These are phyloP conservation scores for Penicillium frequentans DNA, from an alignment of 2,329 filamentous ascomycete genomes.

Conservation along the genomic window DNA sequence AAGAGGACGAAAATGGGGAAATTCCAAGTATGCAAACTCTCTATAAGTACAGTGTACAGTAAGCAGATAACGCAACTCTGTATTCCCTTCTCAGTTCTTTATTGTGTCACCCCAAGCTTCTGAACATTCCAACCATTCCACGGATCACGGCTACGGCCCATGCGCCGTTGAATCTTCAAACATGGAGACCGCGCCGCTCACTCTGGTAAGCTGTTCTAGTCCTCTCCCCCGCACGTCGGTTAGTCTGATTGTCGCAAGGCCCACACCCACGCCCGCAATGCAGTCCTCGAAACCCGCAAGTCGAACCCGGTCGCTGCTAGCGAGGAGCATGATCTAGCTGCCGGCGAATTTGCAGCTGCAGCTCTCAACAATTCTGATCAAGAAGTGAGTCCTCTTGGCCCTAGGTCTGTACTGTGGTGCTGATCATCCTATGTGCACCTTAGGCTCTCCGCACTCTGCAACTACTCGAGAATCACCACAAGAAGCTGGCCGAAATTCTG, in stretches of 20 bases:
- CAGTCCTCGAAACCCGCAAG: slow-evolving; percentile 68
- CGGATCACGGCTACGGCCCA: not conserved
- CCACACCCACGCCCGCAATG: slow-evolving; percentile 84
- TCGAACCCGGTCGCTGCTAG: slow-evolving; percentile 76
- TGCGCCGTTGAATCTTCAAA: slow-evolving; percentile 2
- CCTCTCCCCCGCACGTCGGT: not conserved
- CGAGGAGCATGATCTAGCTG: slow-evolving; percentile 83
- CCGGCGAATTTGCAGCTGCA: slow-evolving; percentile 82
- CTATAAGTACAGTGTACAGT: not conserved
- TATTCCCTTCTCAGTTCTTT: not conserved
- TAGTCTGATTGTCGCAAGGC: slow-evolving; percentile 54
- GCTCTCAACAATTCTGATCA: slow-evolving; percentile 67
- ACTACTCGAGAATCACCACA: slow-evolving; percentile 85
- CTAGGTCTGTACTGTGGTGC: slow-evolving; percentile 6
- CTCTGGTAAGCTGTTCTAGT: slow-evolving; percentile 51
- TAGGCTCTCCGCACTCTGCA: slow-evolving; percentile 81
- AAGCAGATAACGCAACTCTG: not conserved
- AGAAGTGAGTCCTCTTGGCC: slow-evolving; percentile 46
- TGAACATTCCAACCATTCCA: not conserved
- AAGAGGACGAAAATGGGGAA: not conserved
- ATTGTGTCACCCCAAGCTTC: not conserved
- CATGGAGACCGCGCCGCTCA: slow-evolving; percentile 72
- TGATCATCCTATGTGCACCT: slow-evolving; percentile 30
- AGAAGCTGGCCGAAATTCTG: slow-evolving; percentile 77
- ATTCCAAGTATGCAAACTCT: not conserved